Conservation (phyloP, 768 basidiomycete genomes). For the Tulasnella sp. region DNA sequence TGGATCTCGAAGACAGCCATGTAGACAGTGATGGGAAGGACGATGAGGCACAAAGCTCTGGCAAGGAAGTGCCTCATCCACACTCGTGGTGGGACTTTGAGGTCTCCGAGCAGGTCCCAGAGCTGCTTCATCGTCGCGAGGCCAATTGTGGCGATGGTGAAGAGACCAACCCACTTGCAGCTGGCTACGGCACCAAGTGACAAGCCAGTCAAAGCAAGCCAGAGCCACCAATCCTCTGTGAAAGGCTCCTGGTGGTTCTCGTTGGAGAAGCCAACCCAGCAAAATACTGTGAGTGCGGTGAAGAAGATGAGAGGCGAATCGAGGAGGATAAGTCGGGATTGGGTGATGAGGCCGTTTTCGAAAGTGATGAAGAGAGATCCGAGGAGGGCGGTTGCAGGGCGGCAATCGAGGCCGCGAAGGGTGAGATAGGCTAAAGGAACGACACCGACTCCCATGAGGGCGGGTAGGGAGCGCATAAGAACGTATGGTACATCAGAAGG, state of each 20-base stretch:
- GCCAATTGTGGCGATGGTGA: slow-evolving; percentile 95
- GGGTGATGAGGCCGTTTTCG: slow-evolving; percentile 94
- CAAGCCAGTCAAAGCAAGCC: slow-evolving; percentile 85
- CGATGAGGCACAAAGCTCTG: slow-evolving; percentile 86
- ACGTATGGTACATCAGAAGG: slow-evolving; percentile 85
- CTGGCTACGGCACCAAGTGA: slow-evolving; percentile 89
- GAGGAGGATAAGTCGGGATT: slow-evolving; percentile 94
- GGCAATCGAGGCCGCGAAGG: slow-evolving; percentile 88
- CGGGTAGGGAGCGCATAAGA: slow-evolving; percentile 96
- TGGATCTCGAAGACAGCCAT: slow-evolving; percentile 98
- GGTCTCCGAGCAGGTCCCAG: slow-evolving; percentile 88
- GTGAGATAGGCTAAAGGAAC: slow-evolving; percentile 92
- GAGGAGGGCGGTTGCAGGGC: slow-evolving; percentile 88
- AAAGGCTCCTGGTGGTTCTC: slow-evolving; percentile 84
- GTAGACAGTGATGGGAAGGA: slow-evolving; percentile 83
- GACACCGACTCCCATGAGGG: slow-evolving; percentile 82
- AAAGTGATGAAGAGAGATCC: slow-evolving; percentile 91
- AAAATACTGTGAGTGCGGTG: slow-evolving; percentile 83
- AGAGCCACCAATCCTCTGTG: slow-evolving; percentile 87
- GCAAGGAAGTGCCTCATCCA: slow-evolving; percentile 88
- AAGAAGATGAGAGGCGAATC: slow-evolving; percentile 99
- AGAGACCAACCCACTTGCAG: slow-evolving; percentile 98
- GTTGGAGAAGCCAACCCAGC: slow-evolving; percentile 90
- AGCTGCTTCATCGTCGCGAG: slow-evolving; percentile 81
- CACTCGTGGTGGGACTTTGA: slow-evolving; percentile 70